phyloP scores from a whole-genome alignment of 2,329 filamentous ascomycete genomes.

The Diaporthe aspalathi region DNA sequence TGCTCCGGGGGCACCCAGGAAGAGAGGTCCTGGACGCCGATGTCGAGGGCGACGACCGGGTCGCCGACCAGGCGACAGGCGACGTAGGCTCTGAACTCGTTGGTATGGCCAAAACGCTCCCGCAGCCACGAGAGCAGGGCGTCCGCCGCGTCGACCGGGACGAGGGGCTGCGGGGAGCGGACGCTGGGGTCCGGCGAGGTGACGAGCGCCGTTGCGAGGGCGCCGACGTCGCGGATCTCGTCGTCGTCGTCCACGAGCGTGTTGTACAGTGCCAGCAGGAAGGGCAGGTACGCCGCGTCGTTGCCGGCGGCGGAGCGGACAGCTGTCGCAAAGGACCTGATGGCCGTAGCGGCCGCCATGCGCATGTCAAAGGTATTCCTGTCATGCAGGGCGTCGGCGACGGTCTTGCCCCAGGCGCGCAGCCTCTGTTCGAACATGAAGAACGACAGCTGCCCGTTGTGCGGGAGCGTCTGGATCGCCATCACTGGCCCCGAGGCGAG shows the following conservation, averaged over 20 bases:
- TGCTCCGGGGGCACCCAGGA: conserved; percentile 44
- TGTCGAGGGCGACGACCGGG: conserved; percentile 34
- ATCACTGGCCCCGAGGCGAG: conserved; percentile 61
- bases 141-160: conserved; percentile 60
- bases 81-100: conserved; percentile 55
- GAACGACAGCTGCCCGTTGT: conserved; percentile 38
- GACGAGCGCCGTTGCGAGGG: conserved; percentile 28
- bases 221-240: conserved; percentile 65
- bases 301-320: conserved; percentile 44
- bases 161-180: conserved; percentile 48
- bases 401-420: conserved; percentile 60
- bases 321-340: conserved; percentile 61
- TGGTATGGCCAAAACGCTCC: conserved; percentile 48
- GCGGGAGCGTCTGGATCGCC: conserved; percentile 46
- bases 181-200: not conserved
- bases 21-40: conserved; percentile 33
- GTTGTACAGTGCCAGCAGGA: conserved; percentile 77
- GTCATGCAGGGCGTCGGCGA: conserved; percentile 60
- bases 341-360: conserved; percentile 67
- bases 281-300: conserved; percentile 58
- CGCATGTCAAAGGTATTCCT: conserved; percentile 73
- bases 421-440: conserved; percentile 42
- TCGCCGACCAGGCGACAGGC: conserved; percentile 56
- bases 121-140: conserved; percentile 58
- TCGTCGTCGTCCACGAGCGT: conserved; percentile 91